Evolutionary conservation across 352 stramenopile genomes (phyloP).

Genomic region (Paralagenidium karlingii): DNA sequence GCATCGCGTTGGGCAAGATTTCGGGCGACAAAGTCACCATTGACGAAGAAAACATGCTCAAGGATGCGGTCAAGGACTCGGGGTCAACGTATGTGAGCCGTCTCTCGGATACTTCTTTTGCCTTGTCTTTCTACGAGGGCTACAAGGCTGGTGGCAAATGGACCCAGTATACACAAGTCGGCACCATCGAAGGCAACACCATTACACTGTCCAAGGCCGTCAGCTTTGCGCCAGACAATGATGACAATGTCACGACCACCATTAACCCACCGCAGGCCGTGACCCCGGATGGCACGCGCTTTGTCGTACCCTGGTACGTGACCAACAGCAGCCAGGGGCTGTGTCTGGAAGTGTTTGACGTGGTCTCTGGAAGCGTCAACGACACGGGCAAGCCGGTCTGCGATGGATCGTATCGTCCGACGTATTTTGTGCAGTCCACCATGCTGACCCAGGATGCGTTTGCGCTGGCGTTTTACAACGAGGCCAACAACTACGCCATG

Average conservation of each 20-base stretch:
- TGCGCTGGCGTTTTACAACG: conserved; percentile 40
- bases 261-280: neutral
- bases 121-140: conserved; percentile 52
- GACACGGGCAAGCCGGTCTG: too few species aligned
- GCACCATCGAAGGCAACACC: conserved; percentile 16
- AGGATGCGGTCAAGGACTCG: too few species aligned
- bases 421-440: conserved; percentile 20
- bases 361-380: too few species aligned
- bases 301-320: conserved; percentile 26
- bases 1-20: conserved; percentile 34
- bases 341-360: too few species aligned
- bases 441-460: conserved; percentile 26
- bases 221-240: conserved; percentile 21
- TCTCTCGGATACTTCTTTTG: conserved; percentile 50
- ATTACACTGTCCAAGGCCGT: conserved; percentile 5
- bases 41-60: conserved; percentile 22
- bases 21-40: conserved; percentile 20
- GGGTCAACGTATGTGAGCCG: conserved; percentile 57
- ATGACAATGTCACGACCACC: conserved; percentile 7
- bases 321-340: too few species aligned
- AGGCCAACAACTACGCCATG: conserved; percentile 35
- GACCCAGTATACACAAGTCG: conserved; percentile 46
- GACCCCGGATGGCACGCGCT: conserved; percentile 10
- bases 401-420: conserved; percentile 21
- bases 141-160: conserved; percentile 22